phyloP scores from a whole-genome alignment of 1,284 basidiomycete species.

The Amylostereum chailletii region DNA sequence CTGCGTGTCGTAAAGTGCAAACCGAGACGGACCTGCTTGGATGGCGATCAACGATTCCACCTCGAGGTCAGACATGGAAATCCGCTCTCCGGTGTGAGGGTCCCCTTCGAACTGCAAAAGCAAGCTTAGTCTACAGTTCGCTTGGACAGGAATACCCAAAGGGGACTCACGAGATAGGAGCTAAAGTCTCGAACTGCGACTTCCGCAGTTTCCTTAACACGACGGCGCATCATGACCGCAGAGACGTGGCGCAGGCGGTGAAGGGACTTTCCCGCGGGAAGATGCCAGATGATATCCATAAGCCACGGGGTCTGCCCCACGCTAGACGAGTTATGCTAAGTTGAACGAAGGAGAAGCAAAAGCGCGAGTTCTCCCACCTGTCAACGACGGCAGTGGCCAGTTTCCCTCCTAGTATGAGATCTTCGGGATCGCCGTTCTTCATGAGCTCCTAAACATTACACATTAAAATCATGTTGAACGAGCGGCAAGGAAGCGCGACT shows the following conservation, averaged over 20 bases:
- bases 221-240: conserved; percentile 8
- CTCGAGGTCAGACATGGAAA: conserved; percentile 6
- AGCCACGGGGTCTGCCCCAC: conserved; percentile 11
- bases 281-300: conserved; percentile 11
- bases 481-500: not conserved
- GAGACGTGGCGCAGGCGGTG: conserved; percentile 4
- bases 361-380: not conserved
- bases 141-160: not conserved
- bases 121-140: not conserved
- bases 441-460: conserved; percentile 7
- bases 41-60: conserved; percentile 9
- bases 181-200: conserved; percentile 6
- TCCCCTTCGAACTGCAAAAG: conserved; percentile 1
- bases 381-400: conserved; percentile 6
- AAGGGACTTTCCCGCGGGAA: conserved; percentile 7
- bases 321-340: not conserved
- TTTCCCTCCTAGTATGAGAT: conserved; percentile 7
- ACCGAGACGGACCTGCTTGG: conserved; percentile 5
- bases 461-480: not conserved
- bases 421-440: conserved; percentile 8
- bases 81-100: not conserved
- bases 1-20: no score
- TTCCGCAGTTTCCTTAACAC: not conserved
- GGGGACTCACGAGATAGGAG: conserved; percentile 7
- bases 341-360: no score